Conservation (phyloP, 129 eudicot genomes). For the Helianthus annuus region HanXRQr2.0-SUNRISE NC_035433.2:53472677-53473176, state of each 20-base stretch:
- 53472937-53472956: background rate
- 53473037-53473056: conserved; percentile 8
- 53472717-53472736: conserved; percentile 96
- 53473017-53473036: conserved; percentile 3
- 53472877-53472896: conserved; percentile 44
- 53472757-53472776: conserved; percentile 86
- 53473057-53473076: background rate
- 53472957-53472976: background rate
- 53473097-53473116: background rate
- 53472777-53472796: conserved; percentile 78
- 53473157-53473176: background rate
- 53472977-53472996: background rate
- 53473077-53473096: background rate
- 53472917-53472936: background rate
- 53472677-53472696: conserved; percentile 72
- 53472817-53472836: conserved; percentile 73
- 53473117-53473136: background rate
- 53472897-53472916: background rate
- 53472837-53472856: conserved; percentile 86
- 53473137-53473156: background rate
- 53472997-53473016: conserved; percentile 1
- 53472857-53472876: conserved; percentile 76
- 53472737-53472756: conserved; percentile 82
- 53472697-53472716: conserved; percentile 79
- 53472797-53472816: conserved; percentile 92